phyloP scores from a whole-genome alignment of 2,329 filamentous ascomycete species.

The Epichloe festucae region DNA sequence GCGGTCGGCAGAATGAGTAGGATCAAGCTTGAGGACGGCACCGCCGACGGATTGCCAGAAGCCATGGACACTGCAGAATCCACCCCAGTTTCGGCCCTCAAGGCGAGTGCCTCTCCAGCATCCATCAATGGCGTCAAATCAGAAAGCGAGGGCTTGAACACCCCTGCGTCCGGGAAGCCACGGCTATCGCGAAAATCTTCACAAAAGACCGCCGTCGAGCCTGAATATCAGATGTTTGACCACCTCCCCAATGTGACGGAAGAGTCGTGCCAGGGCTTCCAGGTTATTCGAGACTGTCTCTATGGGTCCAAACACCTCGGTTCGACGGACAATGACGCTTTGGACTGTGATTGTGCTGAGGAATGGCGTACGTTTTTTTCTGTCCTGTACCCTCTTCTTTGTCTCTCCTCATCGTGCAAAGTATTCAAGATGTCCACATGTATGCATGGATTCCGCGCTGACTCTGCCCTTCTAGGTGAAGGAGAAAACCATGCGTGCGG shows the following conservation, averaged over 20 bases:
- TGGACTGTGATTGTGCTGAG: constrained; percentile 91
- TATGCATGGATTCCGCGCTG: not conserved
- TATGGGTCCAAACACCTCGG: constrained; percentile 90
- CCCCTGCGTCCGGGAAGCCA: constrained; percentile 39
- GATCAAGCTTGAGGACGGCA: constrained; percentile 30
- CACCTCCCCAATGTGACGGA: constrained; percentile 66
- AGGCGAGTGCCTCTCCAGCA: constrained; percentile 23
- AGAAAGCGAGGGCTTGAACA: constrained; percentile 27
- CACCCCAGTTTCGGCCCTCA: constrained; percentile 22
- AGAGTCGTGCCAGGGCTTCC: constrained; percentile 65
- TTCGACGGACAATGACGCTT: constrained; percentile 73
- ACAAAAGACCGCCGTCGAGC: constrained; percentile 47
- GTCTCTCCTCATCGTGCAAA: not conserved
- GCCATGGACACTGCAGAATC: constrained; percentile 29
- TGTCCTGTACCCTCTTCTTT: not conserved
- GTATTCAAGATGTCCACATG: not conserved
- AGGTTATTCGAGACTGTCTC: constrained; percentile 70
- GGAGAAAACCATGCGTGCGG: constrained; percentile 74
- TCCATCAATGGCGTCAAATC: constrained; percentile 33
- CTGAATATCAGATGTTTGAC: constrained; percentile 53
- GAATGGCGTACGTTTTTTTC: constrained; percentile 72
- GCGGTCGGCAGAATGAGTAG: constrained; percentile 28
- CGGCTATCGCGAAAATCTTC: constrained; percentile 64
- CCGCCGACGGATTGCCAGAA: constrained; percentile 22
- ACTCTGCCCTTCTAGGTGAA: constrained; percentile 29